These are phyloP conservation scores for Leccinellum luteum DNA, from an alignment of 768 basidiomycete genomes.

Conservation along the genomic window DNA sequence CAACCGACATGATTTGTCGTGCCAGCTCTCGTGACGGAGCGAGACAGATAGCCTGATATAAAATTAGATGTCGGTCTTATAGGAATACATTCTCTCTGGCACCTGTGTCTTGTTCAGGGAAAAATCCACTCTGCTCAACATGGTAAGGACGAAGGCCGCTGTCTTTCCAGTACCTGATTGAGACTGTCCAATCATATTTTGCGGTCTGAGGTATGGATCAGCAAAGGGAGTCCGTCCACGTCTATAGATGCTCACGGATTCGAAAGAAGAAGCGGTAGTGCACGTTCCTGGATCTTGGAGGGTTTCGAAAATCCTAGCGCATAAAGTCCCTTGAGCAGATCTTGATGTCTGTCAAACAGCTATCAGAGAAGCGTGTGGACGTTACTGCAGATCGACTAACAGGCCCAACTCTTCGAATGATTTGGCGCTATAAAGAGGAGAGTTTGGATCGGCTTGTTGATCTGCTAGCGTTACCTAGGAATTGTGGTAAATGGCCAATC, in stretches of 20 bases:
- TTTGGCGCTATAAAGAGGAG: conserved; percentile 92
- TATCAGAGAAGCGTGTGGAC: conserved; percentile 3
- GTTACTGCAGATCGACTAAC: conserved; percentile 45
- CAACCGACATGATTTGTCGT: conserved; percentile 95
- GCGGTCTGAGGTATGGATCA: conserved; percentile 57
- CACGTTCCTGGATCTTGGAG: conserved; percentile 98
- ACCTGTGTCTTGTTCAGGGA: conserved; percentile 82
- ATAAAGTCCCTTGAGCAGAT: conserved; percentile 91
- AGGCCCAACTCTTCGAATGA: conserved; percentile 94
- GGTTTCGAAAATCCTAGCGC: conserved; percentile 96
- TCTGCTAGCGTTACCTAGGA: conserved; percentile 90
- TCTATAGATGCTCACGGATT: conserved; percentile 66
- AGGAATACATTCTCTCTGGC: conserved; percentile 11
- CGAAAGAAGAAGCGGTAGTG: conserved; percentile 83
- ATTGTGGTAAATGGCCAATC: conserved; percentile 6
- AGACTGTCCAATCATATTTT: conserved; percentile 98
- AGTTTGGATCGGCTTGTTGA: conserved; percentile 92
- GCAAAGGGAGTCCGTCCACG: neutral
- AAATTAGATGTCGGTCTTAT: conserved; percentile 1
- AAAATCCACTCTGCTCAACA: conserved; percentile 93
- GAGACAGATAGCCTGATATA: conserved; percentile 83
- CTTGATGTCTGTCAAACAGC: conserved; percentile 56
- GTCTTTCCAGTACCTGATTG: conserved; percentile 99
- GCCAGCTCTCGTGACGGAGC: conserved; percentile 97
- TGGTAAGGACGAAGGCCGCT: conserved; percentile 95